Percentiles rank a stretch among this genome's conserved stretches.
phyloP scores from a whole-genome alignment of 495 filamentous ascomycete species.

The Aspergillus sclerotioniger region DNA sequence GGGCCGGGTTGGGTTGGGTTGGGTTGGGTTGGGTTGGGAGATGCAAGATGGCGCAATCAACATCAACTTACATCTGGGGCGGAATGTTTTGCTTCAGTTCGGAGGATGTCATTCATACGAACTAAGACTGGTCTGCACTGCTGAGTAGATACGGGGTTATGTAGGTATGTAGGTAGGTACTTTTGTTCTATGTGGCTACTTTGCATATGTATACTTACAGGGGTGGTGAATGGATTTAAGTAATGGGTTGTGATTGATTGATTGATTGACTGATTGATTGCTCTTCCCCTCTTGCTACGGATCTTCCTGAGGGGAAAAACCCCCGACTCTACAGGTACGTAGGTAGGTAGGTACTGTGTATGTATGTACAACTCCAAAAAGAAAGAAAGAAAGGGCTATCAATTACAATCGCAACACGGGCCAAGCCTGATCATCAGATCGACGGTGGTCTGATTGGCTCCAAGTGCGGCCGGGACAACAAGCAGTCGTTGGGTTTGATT shows the following conservation, averaged over 20 bases:
- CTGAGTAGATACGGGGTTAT: too few species aligned
- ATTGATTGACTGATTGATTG: too few species aligned
- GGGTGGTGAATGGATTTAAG: too few species aligned
- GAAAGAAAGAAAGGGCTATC: neutral
- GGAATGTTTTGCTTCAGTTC: neutral
- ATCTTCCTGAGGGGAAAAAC: too few species aligned
- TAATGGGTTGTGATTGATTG: too few species aligned
- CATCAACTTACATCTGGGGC: neutral
- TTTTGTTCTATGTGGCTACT: too few species aligned
- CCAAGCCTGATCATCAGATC: conserved; percentile 18
- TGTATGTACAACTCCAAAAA: neutral
- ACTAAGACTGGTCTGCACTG: too few species aligned
- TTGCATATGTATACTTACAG: too few species aligned
- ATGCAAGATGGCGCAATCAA: neutral
- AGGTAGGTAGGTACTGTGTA: too few species aligned
- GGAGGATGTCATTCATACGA: neutral
- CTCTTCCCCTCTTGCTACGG: too few species aligned
- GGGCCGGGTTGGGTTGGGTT: neutral
- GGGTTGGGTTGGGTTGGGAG: neutral
- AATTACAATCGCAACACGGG: conserved; percentile 5
- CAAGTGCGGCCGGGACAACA: neutral
- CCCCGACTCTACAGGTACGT: neutral
- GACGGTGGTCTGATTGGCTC: conserved; percentile 14
- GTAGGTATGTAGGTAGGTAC: neutral
- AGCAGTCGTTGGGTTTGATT: conserved; percentile 2